Percentiles rank a stretch among this genome's conserved stretches.
Evolutionary conservation across 768 basidiomycete genomes (phyloP).

Genomic region (Hypholoma sublateritium): DNA sequence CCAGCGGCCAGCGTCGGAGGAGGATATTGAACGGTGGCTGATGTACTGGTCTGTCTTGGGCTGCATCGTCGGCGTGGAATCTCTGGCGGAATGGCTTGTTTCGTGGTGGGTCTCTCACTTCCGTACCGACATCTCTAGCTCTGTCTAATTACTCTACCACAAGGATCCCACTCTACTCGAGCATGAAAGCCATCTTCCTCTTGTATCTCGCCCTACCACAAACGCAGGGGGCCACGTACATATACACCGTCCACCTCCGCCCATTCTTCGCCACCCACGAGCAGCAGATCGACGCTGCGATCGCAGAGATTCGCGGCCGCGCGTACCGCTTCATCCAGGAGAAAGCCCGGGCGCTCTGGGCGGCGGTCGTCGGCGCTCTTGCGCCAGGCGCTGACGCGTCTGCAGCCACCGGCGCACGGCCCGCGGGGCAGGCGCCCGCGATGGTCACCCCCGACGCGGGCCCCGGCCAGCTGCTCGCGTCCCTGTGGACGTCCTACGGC

Average conservation of each 20-base stretch:
- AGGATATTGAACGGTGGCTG: conserved; percentile 89
- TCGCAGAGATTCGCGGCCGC: conserved; percentile 61
- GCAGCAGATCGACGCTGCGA: conserved; percentile 76
- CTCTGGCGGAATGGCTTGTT: conserved; percentile 82
- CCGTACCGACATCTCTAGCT: background rate
- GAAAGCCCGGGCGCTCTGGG: conserved; percentile 65
- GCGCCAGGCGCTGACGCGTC: conserved; percentile 22
- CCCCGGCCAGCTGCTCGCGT: conserved; percentile 62
- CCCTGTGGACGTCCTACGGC: conserved; percentile 79
- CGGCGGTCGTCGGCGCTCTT: conserved; percentile 50
- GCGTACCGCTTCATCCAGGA: conserved; percentile 67
- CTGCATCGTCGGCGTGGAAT: conserved; percentile 79
- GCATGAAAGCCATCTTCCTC: conserved; percentile 79
- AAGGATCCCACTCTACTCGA: conserved; percentile 90
- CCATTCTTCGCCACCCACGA: conserved; percentile 87
- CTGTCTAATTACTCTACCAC: background rate
- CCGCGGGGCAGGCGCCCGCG: conserved; percentile 10
- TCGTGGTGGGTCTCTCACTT: conserved; percentile 62
- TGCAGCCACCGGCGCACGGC: background rate
- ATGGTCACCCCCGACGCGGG: conserved; percentile 49
- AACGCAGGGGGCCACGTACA: conserved; percentile 81
- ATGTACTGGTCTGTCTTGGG: conserved; percentile 97
- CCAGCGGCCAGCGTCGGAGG: conserved; percentile 81
- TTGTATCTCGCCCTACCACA: conserved; percentile 91
- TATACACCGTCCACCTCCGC: conserved; percentile 77